phyloP scores from a whole-genome alignment of 2,329 filamentous ascomycete genomes.

The Fusarium buharicum region DNA sequence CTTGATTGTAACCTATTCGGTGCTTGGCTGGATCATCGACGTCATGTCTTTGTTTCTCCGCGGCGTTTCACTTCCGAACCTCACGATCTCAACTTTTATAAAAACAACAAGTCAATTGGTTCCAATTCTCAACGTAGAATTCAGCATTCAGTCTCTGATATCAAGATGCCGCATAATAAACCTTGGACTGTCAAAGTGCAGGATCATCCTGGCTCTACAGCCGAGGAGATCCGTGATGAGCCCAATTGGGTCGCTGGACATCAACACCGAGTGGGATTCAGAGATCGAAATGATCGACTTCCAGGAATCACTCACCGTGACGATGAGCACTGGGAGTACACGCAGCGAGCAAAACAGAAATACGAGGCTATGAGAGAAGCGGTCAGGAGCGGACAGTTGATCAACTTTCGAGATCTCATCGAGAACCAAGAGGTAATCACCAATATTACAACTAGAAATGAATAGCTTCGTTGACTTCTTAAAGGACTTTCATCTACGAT shows the following conservation, averaged over 20 bases:
- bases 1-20: not conserved
- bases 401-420: not conserved
- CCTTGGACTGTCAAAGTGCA: constrained; percentile 15
- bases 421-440: not conserved
- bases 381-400: not conserved
- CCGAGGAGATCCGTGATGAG: constrained; percentile 54
- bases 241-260: constrained; percentile 54
- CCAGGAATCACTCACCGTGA: constrained; percentile 45
- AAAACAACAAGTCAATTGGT: not conserved
- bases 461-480: too few species aligned
- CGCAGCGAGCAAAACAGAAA: not conserved
- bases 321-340: not conserved
- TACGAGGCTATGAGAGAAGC: not conserved
- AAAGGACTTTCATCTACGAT: constrained; percentile 40
- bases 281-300: constrained; percentile 49
- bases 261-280: constrained; percentile 54
- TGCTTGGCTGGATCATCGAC: not conserved
- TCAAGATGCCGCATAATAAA: not conserved
- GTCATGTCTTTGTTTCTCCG: not conserved
- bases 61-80: not conserved
- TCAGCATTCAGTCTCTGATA: not conserved
- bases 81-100: not conserved
- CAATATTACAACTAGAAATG: not conserved
- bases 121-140: not conserved
- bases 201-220: constrained; percentile 52